phyloP scores from a whole-genome alignment of 306 rosid species.

The Coriaria nepalensis region DNA sequence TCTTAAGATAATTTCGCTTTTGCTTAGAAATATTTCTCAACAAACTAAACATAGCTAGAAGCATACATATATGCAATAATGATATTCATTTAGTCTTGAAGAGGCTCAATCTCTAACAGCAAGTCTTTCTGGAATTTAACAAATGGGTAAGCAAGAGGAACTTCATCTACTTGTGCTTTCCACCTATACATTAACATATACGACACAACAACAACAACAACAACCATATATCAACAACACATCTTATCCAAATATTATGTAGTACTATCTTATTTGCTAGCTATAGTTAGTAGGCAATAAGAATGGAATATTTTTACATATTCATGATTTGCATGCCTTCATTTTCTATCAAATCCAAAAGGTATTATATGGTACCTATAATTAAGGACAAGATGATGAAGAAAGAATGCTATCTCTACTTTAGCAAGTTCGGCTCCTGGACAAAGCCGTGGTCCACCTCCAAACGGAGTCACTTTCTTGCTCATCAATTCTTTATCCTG shows the following conservation, averaged over 20 bases:
- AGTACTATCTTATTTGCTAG: too few relatives aligned
- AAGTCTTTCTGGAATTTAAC: slow-evolving; percentile 47
- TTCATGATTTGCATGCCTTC: slow-evolving; percentile 15
- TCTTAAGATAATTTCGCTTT: too few relatives aligned
- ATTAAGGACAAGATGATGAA: slow-evolving; percentile 77
- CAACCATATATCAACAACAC: too few relatives aligned
- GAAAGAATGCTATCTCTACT: slow-evolving; percentile 56
- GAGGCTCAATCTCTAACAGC: slow-evolving; percentile 41
- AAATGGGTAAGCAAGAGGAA: slow-evolving; percentile 61
- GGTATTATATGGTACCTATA: slow-evolving; percentile 34
- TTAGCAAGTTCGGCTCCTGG: slow-evolving; percentile 75
- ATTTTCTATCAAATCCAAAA: background rate
- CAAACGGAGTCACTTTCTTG: slow-evolving; percentile 52
- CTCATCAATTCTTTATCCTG: slow-evolving; percentile 41
- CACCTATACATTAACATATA: slow-evolving; percentile 40
- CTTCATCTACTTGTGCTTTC: slow-evolving; percentile 44
- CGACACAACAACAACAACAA: background rate
- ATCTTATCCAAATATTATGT: too few relatives aligned
- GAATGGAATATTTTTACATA: slow-evolving; percentile 1
- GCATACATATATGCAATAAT: too few relatives aligned
- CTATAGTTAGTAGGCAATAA: background rate
- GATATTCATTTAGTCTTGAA: background rate
- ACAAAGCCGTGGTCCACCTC: slow-evolving; percentile 78
- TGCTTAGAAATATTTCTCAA: too few relatives aligned
- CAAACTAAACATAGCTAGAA: too few relatives aligned